These are phyloP conservation scores for Buxus sempervirens DNA, from an alignment of 164 flowering plant species.

Conservation along the genomic window DNA sequence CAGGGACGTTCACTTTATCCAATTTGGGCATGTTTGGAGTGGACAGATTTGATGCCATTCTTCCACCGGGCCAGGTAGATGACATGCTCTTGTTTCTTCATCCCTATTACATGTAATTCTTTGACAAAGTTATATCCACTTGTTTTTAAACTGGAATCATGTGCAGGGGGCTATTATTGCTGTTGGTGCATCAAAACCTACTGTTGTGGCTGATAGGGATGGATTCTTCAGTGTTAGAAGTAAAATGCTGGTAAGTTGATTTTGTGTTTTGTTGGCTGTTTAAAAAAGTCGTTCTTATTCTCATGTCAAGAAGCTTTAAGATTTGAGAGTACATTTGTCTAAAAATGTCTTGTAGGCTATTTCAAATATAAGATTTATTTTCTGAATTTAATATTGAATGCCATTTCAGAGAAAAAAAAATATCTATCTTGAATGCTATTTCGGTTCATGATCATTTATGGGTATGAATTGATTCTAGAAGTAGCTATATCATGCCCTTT, in stretches of 20 bases:
- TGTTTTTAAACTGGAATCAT: constrained; percentile 12
- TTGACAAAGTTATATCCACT: not conserved
- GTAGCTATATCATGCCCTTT: no score
- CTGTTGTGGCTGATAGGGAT: constrained; percentile 70
- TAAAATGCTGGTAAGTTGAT: constrained; percentile 80
- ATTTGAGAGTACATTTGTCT: not conserved
- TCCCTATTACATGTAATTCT: constrained; percentile 1
- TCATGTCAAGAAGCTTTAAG: not conserved
- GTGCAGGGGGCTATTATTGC: constrained; percentile 96
- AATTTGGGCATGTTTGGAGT: constrained; percentile 99
- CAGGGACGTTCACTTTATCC: constrained; percentile 92
- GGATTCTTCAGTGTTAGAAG: constrained; percentile 90
- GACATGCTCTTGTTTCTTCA: not conserved
- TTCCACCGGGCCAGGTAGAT: constrained; percentile 96
- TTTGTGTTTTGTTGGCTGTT: not conserved
- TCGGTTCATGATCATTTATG: no score
- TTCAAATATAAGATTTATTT: no score
- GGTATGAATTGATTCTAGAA: no score
- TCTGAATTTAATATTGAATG: no score
- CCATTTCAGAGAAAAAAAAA: no score
- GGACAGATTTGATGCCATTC: constrained; percentile 95
- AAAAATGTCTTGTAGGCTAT: no score
- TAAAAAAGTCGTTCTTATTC: not conserved
- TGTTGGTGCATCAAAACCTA: constrained; percentile 96
- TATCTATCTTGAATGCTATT: no score